Percentiles rank a stretch among this genome's conserved stretches.
These are phyloP conservation scores for Amylostereum chailletii DNA, from an alignment of 1,284 basidiomycete species.

Conservation along the genomic window DNA sequence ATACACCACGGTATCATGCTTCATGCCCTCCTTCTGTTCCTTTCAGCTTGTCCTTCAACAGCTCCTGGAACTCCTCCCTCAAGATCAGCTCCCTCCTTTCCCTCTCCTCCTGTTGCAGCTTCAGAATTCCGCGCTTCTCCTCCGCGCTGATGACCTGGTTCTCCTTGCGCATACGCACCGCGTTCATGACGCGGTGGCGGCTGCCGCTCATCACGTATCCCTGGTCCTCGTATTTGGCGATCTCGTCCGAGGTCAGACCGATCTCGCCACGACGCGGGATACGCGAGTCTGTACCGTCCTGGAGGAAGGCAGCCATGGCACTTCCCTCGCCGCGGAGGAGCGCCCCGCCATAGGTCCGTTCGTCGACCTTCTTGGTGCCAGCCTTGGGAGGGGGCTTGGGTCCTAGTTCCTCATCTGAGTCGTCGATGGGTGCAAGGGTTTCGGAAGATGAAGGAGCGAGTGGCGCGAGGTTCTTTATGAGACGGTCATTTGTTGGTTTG, in stretches of 20 bases:
- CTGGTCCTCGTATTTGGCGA: conserved; percentile 78
- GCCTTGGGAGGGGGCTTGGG: conserved; percentile 44
- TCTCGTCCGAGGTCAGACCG: conserved; percentile 81
- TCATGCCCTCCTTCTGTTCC: conserved; percentile 13
- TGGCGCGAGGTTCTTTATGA: not conserved
- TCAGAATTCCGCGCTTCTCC: conserved; percentile 91
- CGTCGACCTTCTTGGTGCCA: conserved; percentile 49
- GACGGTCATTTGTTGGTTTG: conserved; percentile 5
- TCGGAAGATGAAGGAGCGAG: conserved; percentile 13
- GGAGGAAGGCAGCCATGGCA: conserved; percentile 93
- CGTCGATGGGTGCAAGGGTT: conserved; percentile 21
- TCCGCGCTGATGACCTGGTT: conserved; percentile 98
- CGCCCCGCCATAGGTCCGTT: conserved; percentile 76
- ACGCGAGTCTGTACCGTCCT: conserved; percentile 79
- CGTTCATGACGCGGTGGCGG: conserved; percentile 91
- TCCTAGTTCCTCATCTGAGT: conserved; percentile 43
- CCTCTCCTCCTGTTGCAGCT: conserved; percentile 89
- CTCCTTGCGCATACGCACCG: conserved; percentile 96
- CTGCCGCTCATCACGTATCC: conserved; percentile 99
- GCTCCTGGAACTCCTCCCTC: conserved; percentile 68
- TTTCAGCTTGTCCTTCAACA: conserved; percentile 70
- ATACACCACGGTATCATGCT: no score
- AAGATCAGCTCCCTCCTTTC: conserved; percentile 80
- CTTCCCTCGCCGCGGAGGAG: conserved; percentile 91
- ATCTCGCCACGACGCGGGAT: conserved; percentile 99